Base-by-base conservation (phyloP, 1,284 basidiomycete species). In the Microbotryum intermedium region DNA sequence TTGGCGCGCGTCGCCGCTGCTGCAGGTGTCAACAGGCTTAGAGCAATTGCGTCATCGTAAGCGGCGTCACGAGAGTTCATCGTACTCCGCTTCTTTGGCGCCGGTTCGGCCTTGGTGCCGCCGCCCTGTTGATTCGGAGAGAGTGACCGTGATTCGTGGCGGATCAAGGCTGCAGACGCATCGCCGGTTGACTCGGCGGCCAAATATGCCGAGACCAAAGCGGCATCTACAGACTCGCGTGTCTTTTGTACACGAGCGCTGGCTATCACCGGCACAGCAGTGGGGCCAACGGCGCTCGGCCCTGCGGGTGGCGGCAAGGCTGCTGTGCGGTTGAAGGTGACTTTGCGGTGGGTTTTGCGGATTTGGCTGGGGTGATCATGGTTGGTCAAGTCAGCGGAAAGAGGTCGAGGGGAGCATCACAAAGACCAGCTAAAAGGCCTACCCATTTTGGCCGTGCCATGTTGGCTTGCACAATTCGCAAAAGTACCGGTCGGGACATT, bases 51-150 rank as follows among this genome's bases (percentile, higher is more conserved):
- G 74, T 93, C 89, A 72, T 95, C 91, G 73, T 94, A 95, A 4
- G 87, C 89, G 8, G 92, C 88, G 72, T 95, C 93, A 60, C 93
- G 81, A 71, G 89, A 93, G 74, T 97, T 98, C 91, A 98, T 95
- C 58, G 94, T 97, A 70, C 89, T 91, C 62, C 93, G 81, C 61
- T 90, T 83, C 76, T 92, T 94, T 42, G 84, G 79, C n/a, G 82
- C 78, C 29, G 55, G 47, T 23, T 55, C 54, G 11, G 34, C 34
- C 34, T 39, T 39, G 34, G 34, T 39, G 13, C 34, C 34, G 60
- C 21, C n/a, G 66, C 49, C 29, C 13, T 49, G 50, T 29, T 39
- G 45, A 47, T 26, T 45, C 30, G 56, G 49, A 16, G 51, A 43
- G 25, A 46, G 43, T 13, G 58, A 44, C 42, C 55, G 49, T n/a